Percentiles rank a stretch among this genome's conserved stretches.
Conservation (phyloP, 768 basidiomycete genomes). For the Amanita exitialis region DNA sequence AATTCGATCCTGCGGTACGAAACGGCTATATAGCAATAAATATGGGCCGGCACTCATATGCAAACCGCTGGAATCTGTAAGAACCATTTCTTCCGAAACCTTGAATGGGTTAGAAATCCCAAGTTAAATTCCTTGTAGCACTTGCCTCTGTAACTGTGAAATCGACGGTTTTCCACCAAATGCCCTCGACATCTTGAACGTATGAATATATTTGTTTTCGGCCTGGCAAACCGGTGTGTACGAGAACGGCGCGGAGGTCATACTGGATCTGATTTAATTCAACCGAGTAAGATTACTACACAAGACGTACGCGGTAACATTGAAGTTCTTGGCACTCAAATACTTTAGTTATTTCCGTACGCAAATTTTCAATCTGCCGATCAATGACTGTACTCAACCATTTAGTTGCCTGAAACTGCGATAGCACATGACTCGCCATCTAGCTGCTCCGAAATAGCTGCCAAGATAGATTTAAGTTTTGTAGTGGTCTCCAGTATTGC, state of each 20-base stretch:
- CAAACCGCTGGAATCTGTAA: conserved; percentile 60
- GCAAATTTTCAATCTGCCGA: conserved; percentile 32
- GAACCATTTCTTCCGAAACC: conserved; percentile 63
- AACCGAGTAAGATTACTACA: background rate
- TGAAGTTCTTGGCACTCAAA: conserved; percentile 62
- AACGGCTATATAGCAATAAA: conserved; percentile 58
- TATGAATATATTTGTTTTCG: conserved; percentile 75
- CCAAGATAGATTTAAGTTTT: conserved; percentile 45
- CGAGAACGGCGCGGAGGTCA: conserved; percentile 67
- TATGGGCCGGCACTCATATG: conserved; percentile 75
- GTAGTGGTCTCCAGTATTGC: conserved; percentile 30
- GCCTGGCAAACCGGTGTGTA: conserved; percentile 72
- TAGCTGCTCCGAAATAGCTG: conserved; percentile 40
- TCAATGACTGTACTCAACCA: conserved; percentile 37
- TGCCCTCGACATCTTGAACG: conserved; percentile 46
- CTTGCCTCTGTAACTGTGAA: conserved; percentile 53
- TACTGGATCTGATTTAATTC: conserved; percentile 35
- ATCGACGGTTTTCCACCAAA: conserved; percentile 81
- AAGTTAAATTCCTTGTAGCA: background rate
- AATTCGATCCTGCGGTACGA: conserved; percentile 25
- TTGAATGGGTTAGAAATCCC: conserved; percentile 16
- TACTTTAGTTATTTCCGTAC: conserved; percentile 30
- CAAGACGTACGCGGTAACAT: conserved; percentile 37
- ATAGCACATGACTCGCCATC: conserved; percentile 29
- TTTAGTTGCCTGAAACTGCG: background rate